Evolutionary conservation across 768 basidiomycete species (phyloP), one percentile per base, ranked within the genome.

Genomic region (Naganishia randhawae): DNA sequence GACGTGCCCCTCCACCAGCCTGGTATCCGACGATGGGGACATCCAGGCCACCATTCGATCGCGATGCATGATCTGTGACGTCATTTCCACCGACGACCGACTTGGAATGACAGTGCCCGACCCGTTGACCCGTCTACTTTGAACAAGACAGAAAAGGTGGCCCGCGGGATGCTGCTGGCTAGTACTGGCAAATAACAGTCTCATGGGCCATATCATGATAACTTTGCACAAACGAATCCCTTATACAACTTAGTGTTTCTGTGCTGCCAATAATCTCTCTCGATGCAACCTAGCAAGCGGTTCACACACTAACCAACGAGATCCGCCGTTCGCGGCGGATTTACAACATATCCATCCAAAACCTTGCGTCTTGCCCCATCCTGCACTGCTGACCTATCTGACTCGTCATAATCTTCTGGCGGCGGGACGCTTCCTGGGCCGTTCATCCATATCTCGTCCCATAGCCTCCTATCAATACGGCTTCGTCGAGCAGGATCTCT

Each of bases 401-500:
- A n/a, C 4, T 27, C 57, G 16, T 42, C 39, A 16, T 61, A 61
- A 7, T 37, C 57, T 3, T 42, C 65, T 1, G 69, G 50, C 27
- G 67, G 14, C 1, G 64, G 64, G 3, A 73, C 68, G 17, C 61
- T 63, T 14, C 72, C 72, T 10, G 65, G 57, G 16, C 80, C 82
- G 13, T 70, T 68, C 82, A 86, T 83, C 84, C 84, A 85, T 54
- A 76, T 78, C 61, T 80, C 78, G 9, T 80, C 85, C 88, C 87
- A 88, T 63, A 92, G 68, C 42, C 88, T 85, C 31, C 74, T 33
- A 9, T 57, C 82, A 35, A 91, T 82, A 72, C 83, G 82, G 50
- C 85, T 84, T n/a, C 91, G 81, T 71, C 85, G 85, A 72, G 66
- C 69, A n/a, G 77, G 75, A 78, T 92, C 87, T 31, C 91, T 81